phyloP scores from a whole-genome alignment of 345 rosid genomes.

The Ailanthus altissimus region DNA sequence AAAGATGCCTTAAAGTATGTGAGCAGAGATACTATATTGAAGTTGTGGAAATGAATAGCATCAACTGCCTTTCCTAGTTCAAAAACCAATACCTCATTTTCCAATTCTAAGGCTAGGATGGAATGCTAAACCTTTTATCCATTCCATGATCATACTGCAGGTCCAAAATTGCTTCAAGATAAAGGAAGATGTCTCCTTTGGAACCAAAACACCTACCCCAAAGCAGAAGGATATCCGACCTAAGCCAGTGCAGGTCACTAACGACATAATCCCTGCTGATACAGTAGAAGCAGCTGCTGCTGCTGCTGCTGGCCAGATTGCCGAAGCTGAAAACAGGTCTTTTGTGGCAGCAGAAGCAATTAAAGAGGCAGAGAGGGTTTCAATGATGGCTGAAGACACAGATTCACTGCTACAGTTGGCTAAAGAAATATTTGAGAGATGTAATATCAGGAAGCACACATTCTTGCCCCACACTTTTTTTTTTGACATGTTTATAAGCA shows the following conservation, averaged over 20 bases:
- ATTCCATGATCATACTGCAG: constrained; percentile 36
- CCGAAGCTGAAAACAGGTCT: constrained; percentile 81
- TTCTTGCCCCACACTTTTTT: background rate
- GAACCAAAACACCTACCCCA: constrained; percentile 31
- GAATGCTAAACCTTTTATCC: constrained; percentile 10
- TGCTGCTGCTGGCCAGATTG: constrained; percentile 65
- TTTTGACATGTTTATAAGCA: too few relatives aligned
- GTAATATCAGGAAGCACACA: constrained; percentile 30
- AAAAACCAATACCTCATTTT: background rate
- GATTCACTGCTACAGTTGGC: constrained; percentile 48
- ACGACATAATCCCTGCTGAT: constrained; percentile 26
- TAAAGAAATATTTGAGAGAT: constrained; percentile 53
- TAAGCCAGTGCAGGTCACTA: constrained; percentile 32
- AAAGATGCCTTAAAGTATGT: background rate
- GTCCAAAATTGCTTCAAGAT: constrained; percentile 53
- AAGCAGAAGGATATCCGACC: constrained; percentile 39
- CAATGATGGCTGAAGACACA: constrained; percentile 57
- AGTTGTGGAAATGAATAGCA: background rate
- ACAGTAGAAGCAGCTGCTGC: constrained; percentile 60
- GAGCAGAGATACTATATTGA: background rate
- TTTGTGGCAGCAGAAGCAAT: constrained; percentile 67
- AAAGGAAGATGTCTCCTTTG: constrained; percentile 29
- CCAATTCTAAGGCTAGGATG: background rate
- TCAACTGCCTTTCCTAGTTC: background rate
- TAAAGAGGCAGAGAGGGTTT: constrained; percentile 71